These are phyloP conservation scores for Avena sativa DNA, from an alignment of 176 grass and related monocot species.

Conservation along the genomic window DNA sequence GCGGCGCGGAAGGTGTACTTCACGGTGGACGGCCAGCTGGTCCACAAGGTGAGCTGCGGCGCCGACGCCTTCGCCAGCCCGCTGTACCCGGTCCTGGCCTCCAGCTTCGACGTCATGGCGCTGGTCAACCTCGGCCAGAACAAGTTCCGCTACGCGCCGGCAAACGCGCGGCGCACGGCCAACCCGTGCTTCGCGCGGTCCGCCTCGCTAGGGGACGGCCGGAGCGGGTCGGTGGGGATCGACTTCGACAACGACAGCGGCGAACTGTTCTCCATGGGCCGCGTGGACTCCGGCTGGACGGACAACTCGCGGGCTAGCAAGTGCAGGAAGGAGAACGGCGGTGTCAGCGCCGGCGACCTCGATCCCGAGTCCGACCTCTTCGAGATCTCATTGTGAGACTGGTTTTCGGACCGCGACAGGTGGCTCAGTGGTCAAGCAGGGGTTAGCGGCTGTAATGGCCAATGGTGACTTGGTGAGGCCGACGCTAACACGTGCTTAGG, in stretches of 20 bases:
- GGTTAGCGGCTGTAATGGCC: constrained; percentile 49
- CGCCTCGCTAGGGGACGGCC: constrained; percentile 28
- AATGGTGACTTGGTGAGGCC: constrained; percentile 1
- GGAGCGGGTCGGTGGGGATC: constrained; percentile 24
- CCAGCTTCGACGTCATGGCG: constrained; percentile 81
- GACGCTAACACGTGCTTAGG: constrained; percentile 52
- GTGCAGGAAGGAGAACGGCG: constrained; percentile 53
- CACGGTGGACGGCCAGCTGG: constrained; percentile 79
- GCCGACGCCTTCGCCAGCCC: constrained; percentile 76
- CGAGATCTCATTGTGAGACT: constrained; percentile 81
- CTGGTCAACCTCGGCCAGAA: constrained; percentile 92
- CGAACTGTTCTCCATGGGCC: constrained; percentile 93
- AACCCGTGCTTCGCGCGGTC: constrained; percentile 81
- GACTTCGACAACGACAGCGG: constrained; percentile 89
- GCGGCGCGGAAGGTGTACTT: constrained; percentile 90
- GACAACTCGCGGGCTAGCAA: constrained; percentile 49
- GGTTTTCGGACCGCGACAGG: constrained; percentile 28
- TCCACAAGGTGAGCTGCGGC: constrained; percentile 77
- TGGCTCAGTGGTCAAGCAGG: constrained; percentile 51
- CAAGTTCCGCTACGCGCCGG: constrained; percentile 89
- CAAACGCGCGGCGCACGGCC: constrained; percentile 69
- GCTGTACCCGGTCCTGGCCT: constrained; percentile 69
- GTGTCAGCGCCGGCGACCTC: constrained; percentile 46
- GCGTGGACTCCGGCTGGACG: constrained; percentile 73
- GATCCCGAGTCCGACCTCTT: constrained; percentile 85